phyloP scores from a whole-genome alignment of 2,329 filamentous ascomycete species.

The Harringtonia lauricola region DNA sequence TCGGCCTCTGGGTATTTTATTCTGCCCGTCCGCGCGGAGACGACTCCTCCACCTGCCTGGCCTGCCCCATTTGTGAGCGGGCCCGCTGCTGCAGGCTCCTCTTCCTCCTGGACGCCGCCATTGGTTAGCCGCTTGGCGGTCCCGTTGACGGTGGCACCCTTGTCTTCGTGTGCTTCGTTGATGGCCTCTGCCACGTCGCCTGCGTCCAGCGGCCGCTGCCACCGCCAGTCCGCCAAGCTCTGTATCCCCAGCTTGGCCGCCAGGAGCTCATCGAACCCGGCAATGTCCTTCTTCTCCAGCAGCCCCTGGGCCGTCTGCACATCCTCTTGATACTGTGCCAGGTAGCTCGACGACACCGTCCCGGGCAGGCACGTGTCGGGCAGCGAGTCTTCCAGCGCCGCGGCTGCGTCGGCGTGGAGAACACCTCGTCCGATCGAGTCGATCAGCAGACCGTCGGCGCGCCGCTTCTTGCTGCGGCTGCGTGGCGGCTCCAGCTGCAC shows the following conservation, averaged over 20 bases:
- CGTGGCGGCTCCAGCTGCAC: constrained; percentile 57
- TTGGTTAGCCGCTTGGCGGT: not conserved
- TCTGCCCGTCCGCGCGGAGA: not conserved
- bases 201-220: constrained; percentile 14
- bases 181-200: constrained; percentile 2
- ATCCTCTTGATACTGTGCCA: constrained; percentile 32
- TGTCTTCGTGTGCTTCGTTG: constrained; percentile 11
- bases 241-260: constrained; percentile 33
- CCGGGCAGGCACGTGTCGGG: constrained; percentile 27
- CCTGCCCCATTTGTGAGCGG: constrained; percentile 21
- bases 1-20: constrained; percentile 42
- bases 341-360: constrained; percentile 37
- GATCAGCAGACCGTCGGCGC: constrained; percentile 52
- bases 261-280: constrained; percentile 31
- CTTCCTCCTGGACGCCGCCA: not conserved
- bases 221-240: constrained; percentile 9
- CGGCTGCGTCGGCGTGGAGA: not conserved
- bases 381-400: not conserved
- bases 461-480: constrained; percentile 41
- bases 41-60: not conserved
- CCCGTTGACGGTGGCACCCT: not conserved
- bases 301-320: constrained; percentile 35
- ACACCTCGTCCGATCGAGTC: constrained; percentile 63
- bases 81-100: constrained; percentile 38
- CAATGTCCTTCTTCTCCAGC: constrained; percentile 32